Evolutionary conservation across 192 early-diverging fungal genomes (phyloP), one percentile per base, ranked within the genome.

Genomic region (Backusella morwellensis): DNA sequence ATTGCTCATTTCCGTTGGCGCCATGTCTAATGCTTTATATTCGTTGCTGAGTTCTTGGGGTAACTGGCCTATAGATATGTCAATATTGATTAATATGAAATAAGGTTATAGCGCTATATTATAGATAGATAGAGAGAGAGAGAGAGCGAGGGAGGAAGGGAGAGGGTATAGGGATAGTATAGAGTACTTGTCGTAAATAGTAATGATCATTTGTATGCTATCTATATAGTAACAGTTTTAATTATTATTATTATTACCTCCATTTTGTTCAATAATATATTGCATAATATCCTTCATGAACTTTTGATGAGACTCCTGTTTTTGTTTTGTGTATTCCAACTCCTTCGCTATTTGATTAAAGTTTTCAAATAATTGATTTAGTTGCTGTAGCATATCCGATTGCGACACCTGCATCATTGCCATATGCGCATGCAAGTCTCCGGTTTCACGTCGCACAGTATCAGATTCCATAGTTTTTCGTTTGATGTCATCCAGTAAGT

Each of bases 391-490:
- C 66, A 95, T 86, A 66, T 93, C 93, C n/a, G 87, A 86, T 77
- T 95, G 94, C 12, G 90, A 85, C 32, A 92, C 88, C 84, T 95
- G 92, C 72, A 95, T 83, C 86, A 95, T 88, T 26, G 92, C 87
- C 80, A 95, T 85, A 78, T 94, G 93, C 6, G 86, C 88, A n/a
- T 92, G 88, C 54, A 97, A 71, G 78, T 97, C 94, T 35, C 91
- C 91, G 6, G 91, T 89, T 75, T 93, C 94, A 47, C 92, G 86
- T 42, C 93, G 83, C 78, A 89, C 79, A 29, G 90, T 84, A 75
- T 94, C 93, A 23, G 93, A 89, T 77, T 96, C 95, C 89, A 95
- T 94, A 12, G 95, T 88, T 81, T 97, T 97, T 73, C 96, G 90
- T 81, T 96, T 95, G 82, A 97, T 97, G 75, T 96, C 95, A 78